These are phyloP conservation scores for Athelia sp. DNA, from an alignment of 1,284 basidiomycete genomes.

Conservation along the genomic window DNA sequence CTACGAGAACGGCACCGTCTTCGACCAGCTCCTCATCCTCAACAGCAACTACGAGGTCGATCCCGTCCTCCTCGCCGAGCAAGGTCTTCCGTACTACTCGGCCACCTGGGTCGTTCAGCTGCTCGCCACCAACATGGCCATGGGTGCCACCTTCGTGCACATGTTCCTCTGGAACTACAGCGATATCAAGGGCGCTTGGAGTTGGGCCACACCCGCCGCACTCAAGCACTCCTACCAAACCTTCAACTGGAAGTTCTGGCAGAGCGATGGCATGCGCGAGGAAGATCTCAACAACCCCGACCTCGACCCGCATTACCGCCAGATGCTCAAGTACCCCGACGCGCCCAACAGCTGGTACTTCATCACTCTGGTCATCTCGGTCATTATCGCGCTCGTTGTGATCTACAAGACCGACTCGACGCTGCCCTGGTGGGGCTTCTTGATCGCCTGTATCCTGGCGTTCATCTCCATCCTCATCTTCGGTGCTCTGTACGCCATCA, in stretches of 20 bases:
- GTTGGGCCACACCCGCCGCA: conserved; percentile 31
- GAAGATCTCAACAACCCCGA: conserved; percentile 20
- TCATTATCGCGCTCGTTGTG: conserved; percentile 36
- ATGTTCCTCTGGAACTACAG: conserved; percentile 45
- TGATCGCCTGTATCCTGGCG: conserved; percentile 35
- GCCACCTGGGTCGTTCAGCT: conserved; percentile 36
- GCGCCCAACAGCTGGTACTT: conserved; percentile 44
- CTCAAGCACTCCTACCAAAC: conserved; percentile 25
- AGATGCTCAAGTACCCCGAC: conserved; percentile 52
- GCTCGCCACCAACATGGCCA: conserved; percentile 31
- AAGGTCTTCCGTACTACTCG: conserved; percentile 33
- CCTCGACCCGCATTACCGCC: conserved; percentile 47
- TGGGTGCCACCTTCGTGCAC: conserved; percentile 47
- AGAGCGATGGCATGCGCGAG: conserved; percentile 31
- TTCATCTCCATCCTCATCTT: conserved; percentile 41
- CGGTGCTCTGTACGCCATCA: conserved; percentile 45
- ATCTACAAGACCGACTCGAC: conserved; percentile 47
- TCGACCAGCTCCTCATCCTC: conserved; percentile 42
- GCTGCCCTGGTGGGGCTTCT: conserved; percentile 48
- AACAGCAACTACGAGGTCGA: conserved; percentile 45
- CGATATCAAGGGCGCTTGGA: conserved; percentile 39
- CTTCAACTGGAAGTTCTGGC: conserved; percentile 42
- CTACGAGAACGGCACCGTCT: conserved; percentile 43
- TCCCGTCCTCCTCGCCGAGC: conserved; percentile 32
- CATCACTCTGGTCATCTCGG: conserved; percentile 29